Conservation (phyloP, 1,284 basidiomycete genomes). For the Apiotrichum sp. region DNA sequence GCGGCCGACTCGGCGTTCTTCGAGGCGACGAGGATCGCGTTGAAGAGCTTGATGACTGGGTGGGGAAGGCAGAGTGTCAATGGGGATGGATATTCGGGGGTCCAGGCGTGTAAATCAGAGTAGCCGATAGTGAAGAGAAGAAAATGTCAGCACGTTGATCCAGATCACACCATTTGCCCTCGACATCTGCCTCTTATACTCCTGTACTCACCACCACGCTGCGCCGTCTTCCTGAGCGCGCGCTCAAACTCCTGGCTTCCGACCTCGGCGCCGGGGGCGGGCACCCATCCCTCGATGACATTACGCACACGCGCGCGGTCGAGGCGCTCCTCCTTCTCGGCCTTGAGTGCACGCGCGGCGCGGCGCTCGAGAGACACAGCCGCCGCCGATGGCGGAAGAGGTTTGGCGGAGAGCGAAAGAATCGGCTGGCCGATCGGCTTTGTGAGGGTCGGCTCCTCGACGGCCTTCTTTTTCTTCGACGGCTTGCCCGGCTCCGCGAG, state of each 20-base stretch:
- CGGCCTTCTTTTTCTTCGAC: slow-evolving; percentile 9
- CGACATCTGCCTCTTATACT: background rate
- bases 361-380: slow-evolving; percentile 27
- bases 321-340: slow-evolving; percentile 39
- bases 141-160: too few relatives aligned
- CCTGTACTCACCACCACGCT: slow-evolving; percentile 45
- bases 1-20: slow-evolving; percentile 35
- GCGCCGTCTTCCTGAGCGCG: slow-evolving; percentile 46
- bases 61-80: background rate
- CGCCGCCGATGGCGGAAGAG: slow-evolving; percentile 34
- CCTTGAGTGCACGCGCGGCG: slow-evolving; percentile 32
- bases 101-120: background rate
- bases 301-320: slow-evolving; percentile 41
- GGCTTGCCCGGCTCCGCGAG: slow-evolving; percentile 27
- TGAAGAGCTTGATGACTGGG: slow-evolving; percentile 49
- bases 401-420: slow-evolving; percentile 33
- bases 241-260: slow-evolving; percentile 47
- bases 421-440: slow-evolving; percentile 26
- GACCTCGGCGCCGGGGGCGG: slow-evolving; percentile 24
- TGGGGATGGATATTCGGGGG: background rate
- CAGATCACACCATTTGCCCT: background rate
- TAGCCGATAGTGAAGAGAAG: background rate
- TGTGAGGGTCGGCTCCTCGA: background rate
- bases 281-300: slow-evolving; percentile 44
- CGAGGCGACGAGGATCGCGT: slow-evolving; percentile 46